phyloP scores from a whole-genome alignment of 2,329 filamentous ascomycete species.

The Neonectria punicea region DNA sequence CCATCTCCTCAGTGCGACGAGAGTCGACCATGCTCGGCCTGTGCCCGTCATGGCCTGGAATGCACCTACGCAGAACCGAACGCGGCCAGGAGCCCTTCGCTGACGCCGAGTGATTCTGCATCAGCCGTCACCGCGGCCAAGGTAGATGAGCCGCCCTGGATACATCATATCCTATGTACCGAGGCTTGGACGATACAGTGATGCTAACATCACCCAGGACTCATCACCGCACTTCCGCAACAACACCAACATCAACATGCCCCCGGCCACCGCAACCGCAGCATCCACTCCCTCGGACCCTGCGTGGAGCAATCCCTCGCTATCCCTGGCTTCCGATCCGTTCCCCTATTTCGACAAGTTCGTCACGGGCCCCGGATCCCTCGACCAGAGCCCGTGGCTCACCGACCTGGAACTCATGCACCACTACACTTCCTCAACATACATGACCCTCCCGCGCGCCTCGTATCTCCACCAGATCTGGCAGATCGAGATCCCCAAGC shows the following conservation, averaged over 20 bases:
- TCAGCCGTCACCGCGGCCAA: background rate
- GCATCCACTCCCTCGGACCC: background rate
- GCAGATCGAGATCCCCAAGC: constrained; percentile 43
- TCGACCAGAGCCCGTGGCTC: constrained; percentile 42
- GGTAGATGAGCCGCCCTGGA: too few relatives aligned
- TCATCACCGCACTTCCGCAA: background rate
- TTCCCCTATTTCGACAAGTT: constrained; percentile 40
- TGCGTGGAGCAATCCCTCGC: constrained; percentile 14
- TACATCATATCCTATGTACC: too few relatives aligned
- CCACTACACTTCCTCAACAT: constrained; percentile 47
- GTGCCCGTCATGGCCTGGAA: constrained; percentile 48
- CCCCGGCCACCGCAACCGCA: background rate
- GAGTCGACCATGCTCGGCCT: constrained; percentile 50
- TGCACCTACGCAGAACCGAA: constrained; percentile 44
- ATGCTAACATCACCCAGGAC: too few relatives aligned
- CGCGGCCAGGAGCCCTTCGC: constrained; percentile 13
- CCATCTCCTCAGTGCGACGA: constrained; percentile 49
- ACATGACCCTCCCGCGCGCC: constrained; percentile 45
- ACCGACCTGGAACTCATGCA: constrained; percentile 51
- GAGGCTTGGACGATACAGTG: too few relatives aligned
- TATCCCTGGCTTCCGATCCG: constrained; percentile 26
- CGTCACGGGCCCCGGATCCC: constrained; percentile 26
- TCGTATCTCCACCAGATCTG: constrained; percentile 42
- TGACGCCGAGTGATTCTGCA: constrained; percentile 19
- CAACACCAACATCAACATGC: background rate